Conservation (phyloP, 129 eudicot genomes). For the Helianthus tuberosus region DNA sequence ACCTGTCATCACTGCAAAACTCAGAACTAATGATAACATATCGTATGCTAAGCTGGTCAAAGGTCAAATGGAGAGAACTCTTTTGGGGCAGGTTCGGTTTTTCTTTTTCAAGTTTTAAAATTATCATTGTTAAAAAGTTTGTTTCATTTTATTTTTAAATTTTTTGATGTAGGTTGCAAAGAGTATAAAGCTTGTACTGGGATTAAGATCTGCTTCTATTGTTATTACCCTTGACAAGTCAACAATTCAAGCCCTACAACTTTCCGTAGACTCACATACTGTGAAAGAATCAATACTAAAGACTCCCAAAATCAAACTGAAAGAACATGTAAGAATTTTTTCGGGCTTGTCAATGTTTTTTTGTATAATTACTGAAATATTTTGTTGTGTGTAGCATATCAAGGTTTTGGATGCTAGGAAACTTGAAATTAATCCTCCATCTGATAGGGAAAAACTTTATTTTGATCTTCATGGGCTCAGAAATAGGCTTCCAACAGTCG, state of each 20-base stretch:
- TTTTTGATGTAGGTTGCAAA: constrained; percentile 68
- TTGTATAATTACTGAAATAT: neutral
- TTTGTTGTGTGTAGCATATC: constrained; percentile 55
- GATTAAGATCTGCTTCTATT: constrained; percentile 62
- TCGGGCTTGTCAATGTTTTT: constrained; percentile 11
- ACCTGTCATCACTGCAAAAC: constrained; percentile 77
- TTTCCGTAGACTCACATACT: constrained; percentile 59
- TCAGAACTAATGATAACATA: constrained; percentile 44
- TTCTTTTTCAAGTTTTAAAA: neutral
- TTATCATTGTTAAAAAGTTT: neutral
- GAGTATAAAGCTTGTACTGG: constrained; percentile 72
- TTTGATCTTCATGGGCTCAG: constrained; percentile 68
- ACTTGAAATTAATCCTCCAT: constrained; percentile 56
- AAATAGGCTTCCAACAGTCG: constrained; percentile 70
- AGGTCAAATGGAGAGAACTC: constrained; percentile 84
- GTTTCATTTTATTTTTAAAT: neutral
- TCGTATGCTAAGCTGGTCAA: constrained; percentile 58
- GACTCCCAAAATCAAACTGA: constrained; percentile 60
- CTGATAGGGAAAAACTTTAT: constrained; percentile 61
- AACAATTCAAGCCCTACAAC: constrained; percentile 58
- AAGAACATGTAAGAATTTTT: constrained; percentile 51
- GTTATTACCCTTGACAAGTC: constrained; percentile 72
- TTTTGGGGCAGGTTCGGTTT: constrained; percentile 72
- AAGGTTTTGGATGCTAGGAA: constrained; percentile 63
- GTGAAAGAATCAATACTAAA: constrained; percentile 68